A percentile compares a stretch with the other conserved stretches of the same genome.
phyloP scores from a whole-genome alignment of 75 land plant species.

The Isoetes taiwanensis region DNA sequence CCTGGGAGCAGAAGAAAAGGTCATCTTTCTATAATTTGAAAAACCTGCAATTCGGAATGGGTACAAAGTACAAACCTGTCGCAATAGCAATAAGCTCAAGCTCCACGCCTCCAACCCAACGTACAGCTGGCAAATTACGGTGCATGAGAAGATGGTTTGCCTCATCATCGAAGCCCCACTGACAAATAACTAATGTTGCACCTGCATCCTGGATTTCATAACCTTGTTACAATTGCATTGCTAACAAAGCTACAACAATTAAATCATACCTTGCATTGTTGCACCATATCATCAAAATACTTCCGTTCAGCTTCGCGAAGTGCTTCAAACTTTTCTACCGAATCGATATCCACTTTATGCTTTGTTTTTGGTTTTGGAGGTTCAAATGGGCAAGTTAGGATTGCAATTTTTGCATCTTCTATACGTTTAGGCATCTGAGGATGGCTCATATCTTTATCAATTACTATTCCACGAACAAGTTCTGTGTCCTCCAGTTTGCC shows the following conservation, averaged over 20 bases:
- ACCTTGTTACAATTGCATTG: neutral
- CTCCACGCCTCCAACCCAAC: conserved; percentile 99
- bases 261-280: conserved; percentile 76
- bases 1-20: conserved; percentile 30
- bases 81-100: conserved; percentile 95
- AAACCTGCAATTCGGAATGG: neutral
- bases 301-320: conserved; percentile 70
- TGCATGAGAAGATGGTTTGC: conserved; percentile 95
- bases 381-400: conserved; percentile 96
- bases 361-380: conserved; percentile 99
- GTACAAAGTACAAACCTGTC: conserved; percentile 45
- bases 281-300: conserved; percentile 98
- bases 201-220: conserved; percentile 67
- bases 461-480: conserved; percentile 73
- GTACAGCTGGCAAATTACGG: conserved; percentile 81
- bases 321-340: conserved; percentile 94
- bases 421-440: conserved; percentile 97
- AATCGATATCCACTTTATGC: conserved; percentile 97
- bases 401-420: conserved; percentile 89
- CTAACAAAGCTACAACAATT: neutral
- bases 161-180: conserved; percentile 99
- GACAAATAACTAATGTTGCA: conserved; percentile 91
- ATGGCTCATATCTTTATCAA: conserved; percentile 99
- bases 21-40: neutral
- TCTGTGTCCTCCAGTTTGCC: conserved; percentile 93